Conservation (phyloP, 371 early-diverging fungal genomes). For the Mortierella sp. region DNA sequence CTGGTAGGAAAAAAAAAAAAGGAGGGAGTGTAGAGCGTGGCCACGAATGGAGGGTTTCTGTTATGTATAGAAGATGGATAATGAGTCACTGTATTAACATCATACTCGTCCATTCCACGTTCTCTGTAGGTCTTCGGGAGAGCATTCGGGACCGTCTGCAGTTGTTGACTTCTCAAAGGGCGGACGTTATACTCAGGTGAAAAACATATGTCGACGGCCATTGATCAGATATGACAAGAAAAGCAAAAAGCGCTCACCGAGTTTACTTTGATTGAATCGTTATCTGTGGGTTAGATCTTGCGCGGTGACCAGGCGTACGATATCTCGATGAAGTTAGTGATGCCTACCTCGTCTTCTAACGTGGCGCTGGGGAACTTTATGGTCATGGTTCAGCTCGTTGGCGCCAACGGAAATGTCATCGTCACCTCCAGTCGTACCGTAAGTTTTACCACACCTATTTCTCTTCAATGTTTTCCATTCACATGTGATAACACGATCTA, state of each 20-base stretch:
- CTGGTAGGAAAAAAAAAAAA: neutral
- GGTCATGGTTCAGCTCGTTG: conserved; percentile 74
- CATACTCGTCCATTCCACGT: neutral
- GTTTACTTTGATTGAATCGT: neutral
- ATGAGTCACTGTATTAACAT: no score
- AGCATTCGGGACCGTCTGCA: conserved; percentile 1
- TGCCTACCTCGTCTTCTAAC: conserved; percentile 84
- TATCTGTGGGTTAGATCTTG: conserved; percentile 51
- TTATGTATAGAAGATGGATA: no score
- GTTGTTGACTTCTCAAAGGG: conserved; percentile 13
- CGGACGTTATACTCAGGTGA: conserved; percentile 16
- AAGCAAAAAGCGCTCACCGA: neutral
- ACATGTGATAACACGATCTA: neutral
- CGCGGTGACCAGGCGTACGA: conserved; percentile 77
- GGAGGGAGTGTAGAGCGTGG: no score
- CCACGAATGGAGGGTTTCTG: no score
- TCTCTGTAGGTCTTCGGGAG: neutral
- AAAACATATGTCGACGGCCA: neutral
- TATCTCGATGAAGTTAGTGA: conserved; percentile 75
- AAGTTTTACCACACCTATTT: conserved; percentile 15
- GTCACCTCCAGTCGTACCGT: conserved; percentile 76
- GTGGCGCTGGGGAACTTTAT: conserved; percentile 87
- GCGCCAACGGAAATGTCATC: conserved; percentile 61
- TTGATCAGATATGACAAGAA: no score
- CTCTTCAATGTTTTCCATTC: neutral